Evolutionary conservation across 139 green algal species (phyloP).

Genomic region (Chlamydomonas incerta): DNA sequence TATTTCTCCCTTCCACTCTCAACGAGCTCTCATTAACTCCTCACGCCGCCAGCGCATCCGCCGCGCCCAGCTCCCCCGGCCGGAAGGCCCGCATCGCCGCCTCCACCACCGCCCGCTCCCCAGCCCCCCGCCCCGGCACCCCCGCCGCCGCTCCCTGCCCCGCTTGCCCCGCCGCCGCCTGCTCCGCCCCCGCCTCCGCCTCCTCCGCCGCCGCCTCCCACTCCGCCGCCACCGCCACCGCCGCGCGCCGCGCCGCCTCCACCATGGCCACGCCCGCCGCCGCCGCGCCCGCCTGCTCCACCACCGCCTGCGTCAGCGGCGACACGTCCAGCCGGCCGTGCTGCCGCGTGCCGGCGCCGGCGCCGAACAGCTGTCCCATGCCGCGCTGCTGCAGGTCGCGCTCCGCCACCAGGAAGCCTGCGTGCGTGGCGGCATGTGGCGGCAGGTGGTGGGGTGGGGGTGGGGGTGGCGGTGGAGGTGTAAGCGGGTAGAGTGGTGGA

Average conservation of each 20-base stretch:
- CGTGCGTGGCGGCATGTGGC: too few relatives aligned
- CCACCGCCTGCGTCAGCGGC: constrained; percentile 3
- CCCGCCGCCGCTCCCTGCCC: neutral
- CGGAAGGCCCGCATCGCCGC: constrained; percentile 19
- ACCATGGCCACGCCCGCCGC: constrained; percentile 7
- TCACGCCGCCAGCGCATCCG: neutral
- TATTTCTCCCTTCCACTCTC: too few relatives aligned
- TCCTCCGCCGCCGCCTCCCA: neutral
- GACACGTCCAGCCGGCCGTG: constrained; percentile 16
- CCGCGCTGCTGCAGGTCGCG: constrained; percentile 33
- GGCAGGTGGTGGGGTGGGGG: neutral
- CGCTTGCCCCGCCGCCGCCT: neutral
- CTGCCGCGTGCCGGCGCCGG: constrained; percentile 10
- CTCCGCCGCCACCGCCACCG: neutral
- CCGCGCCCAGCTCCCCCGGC: neutral
- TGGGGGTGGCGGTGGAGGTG: neutral
- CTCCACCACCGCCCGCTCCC: neutral
- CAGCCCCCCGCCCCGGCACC: too few relatives aligned
- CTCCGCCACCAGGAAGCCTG: constrained; percentile 32
- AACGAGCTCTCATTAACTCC: too few relatives aligned
- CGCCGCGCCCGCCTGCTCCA: neutral
- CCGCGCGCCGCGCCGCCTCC: constrained; percentile 12
- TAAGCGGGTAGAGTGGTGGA: too few relatives aligned
- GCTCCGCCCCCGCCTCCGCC: neutral
- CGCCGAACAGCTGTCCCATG: constrained; percentile 22